These are phyloP conservation scores for Vachellia pachyceras DNA, from an alignment of 306 rosid species.

Conservation along the genomic window DNA sequence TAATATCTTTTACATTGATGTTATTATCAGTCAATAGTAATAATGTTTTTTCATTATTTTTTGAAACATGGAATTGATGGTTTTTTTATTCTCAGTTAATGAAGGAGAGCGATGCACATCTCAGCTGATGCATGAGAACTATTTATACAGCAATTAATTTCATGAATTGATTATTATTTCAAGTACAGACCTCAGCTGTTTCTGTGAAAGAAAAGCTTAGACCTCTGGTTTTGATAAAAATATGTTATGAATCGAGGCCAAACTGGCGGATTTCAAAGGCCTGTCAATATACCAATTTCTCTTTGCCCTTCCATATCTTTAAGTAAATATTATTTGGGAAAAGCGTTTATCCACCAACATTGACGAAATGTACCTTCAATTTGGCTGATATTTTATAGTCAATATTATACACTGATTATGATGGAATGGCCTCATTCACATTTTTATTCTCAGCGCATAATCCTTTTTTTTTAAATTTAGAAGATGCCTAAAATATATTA, in stretches of 20 bases:
- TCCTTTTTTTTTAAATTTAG: too few relatives aligned
- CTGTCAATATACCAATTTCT: background rate
- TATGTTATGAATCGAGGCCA: background rate
- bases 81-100: background rate
- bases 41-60: too few relatives aligned
- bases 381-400: too few relatives aligned
- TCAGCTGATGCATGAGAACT: background rate
- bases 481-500: too few relatives aligned
- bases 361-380: too few relatives aligned
- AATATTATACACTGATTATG: too few relatives aligned
- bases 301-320: background rate
- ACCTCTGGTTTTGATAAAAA: background rate
- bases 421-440: too few relatives aligned
- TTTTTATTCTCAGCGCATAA: too few relatives aligned
- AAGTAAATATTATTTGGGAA: background rate
- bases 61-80: background rate
- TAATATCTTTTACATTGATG: too few relatives aligned
- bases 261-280: background rate
- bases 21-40: background rate
- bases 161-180: background rate
- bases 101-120: background rate
- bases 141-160: background rate
- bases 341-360: background rate
- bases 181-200: background rate
- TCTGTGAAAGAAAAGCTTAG: background rate